Conservation (phyloP, 1,284 basidiomycete genomes). For the Microbotryomycetes sp. region DNA sequence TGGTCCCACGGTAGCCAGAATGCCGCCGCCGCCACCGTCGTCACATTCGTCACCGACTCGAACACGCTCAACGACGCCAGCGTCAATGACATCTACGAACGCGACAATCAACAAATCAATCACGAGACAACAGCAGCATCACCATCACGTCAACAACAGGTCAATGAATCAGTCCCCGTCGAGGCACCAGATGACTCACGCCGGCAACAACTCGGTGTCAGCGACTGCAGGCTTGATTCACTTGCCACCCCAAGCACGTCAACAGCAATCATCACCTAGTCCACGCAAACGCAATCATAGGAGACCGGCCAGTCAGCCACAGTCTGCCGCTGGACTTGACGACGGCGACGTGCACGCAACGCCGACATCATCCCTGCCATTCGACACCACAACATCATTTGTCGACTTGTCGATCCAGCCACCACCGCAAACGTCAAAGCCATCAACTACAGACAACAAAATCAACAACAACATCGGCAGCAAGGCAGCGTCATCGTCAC, state of each 20-base stretch:
- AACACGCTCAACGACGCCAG: neutral
- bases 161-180: neutral
- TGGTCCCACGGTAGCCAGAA: too few species aligned
- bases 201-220: neutral
- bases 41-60: neutral
- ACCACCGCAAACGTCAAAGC: neutral
- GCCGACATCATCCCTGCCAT: neutral
- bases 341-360: neutral
- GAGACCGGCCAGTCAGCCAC: neutral
- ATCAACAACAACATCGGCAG: conserved; percentile 6
- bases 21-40: neutral
- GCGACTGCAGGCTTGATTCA: neutral
- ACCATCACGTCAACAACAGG: neutral
- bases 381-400: neutral
- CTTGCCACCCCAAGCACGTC: neutral
- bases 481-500: neutral
- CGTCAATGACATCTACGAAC: too few species aligned
- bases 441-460: neutral
- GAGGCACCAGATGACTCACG: neutral
- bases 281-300: neutral
- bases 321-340: neutral
- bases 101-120: too few species aligned
- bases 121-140: neutral
- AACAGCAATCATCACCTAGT: neutral
- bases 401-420: neutral